phyloP scores from a whole-genome alignment of 1,284 basidiomycete genomes.

The Ganoderma lucidum region DNA sequence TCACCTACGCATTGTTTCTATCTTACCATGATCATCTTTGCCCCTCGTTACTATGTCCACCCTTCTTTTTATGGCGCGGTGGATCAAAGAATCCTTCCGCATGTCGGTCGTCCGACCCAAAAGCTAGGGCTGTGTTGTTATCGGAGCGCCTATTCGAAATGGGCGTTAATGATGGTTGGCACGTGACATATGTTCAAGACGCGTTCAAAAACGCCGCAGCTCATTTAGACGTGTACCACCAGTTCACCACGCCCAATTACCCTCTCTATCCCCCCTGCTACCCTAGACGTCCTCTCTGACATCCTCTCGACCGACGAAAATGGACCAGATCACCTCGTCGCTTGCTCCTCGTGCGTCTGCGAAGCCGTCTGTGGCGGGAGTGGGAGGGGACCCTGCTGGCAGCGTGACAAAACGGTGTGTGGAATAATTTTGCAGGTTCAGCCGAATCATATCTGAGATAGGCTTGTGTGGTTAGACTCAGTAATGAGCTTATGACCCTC shows the following conservation, averaged over 20 bases:
- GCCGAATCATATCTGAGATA: slow-evolving; percentile 15
- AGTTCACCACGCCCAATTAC: slow-evolving; percentile 15
- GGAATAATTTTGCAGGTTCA: slow-evolving; percentile 11
- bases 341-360: slow-evolving; percentile 60
- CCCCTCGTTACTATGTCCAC: not conserved
- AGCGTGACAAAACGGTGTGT: slow-evolving; percentile 82
- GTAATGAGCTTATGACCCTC: slow-evolving; percentile 84
- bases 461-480: slow-evolving; percentile 54
- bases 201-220: slow-evolving; percentile 35
- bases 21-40: not conserved
- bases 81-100: not conserved
- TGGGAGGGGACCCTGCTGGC: slow-evolving; percentile 64
- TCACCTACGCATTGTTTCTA: slow-evolving; percentile 4
- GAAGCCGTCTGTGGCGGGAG: slow-evolving; percentile 61
- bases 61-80: not conserved
- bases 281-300: not conserved
- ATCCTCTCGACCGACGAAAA: slow-evolving; percentile 35
- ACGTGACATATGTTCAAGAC: slow-evolving; percentile 35
- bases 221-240: slow-evolving; percentile 25
- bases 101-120: not conserved
- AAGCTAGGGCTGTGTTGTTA: not conserved
- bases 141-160: slow-evolving; percentile 1
- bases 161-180: slow-evolving; percentile 12
- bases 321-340: slow-evolving; percentile 79
- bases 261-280: slow-evolving; percentile 11